phyloP scores from a whole-genome alignment of 257 asterid species.

The Avicennia marina region DNA sequence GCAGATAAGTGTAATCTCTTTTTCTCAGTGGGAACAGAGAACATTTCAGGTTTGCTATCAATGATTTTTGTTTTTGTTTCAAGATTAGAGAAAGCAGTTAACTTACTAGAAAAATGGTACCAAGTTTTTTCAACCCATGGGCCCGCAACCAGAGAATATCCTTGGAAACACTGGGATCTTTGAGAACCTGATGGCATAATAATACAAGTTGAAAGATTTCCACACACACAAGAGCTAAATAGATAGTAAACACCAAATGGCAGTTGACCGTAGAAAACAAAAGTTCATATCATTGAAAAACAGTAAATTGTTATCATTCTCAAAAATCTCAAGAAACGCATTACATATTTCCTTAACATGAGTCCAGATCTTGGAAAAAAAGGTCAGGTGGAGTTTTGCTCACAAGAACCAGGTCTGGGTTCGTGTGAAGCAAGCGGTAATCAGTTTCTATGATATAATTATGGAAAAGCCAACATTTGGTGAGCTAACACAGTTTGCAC shows the following conservation, averaged over 20 bases:
- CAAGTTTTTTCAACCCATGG: conserved; percentile 63
- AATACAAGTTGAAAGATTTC: not conserved
- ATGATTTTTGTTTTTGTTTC: no score
- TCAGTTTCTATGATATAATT: no score
- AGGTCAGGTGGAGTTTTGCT: no score
- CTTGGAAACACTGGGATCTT: conserved; percentile 57
- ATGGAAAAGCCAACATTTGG: not conserved
- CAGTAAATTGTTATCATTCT: not conserved
- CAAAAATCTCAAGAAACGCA: no score
- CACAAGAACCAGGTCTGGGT: no score
- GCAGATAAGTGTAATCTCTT: no score
- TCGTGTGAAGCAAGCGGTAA: no score
- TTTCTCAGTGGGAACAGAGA: no score
- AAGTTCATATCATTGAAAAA: not conserved
- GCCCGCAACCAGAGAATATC: conserved; percentile 65
- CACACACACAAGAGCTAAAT: not conserved
- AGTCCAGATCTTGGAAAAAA: no score
- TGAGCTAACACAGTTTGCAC: not conserved
- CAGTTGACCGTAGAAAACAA: not conserved
- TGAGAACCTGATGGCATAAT: conserved; percentile 52
- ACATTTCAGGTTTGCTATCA: no score
- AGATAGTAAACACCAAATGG: not conserved
- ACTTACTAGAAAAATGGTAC: conserved; percentile 69
- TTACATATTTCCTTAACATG: no score
- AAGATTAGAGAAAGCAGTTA: not conserved